Evolutionary conservation across 305 asterid species (phyloP).

Genomic region (Andrographis paniculata): DNA sequence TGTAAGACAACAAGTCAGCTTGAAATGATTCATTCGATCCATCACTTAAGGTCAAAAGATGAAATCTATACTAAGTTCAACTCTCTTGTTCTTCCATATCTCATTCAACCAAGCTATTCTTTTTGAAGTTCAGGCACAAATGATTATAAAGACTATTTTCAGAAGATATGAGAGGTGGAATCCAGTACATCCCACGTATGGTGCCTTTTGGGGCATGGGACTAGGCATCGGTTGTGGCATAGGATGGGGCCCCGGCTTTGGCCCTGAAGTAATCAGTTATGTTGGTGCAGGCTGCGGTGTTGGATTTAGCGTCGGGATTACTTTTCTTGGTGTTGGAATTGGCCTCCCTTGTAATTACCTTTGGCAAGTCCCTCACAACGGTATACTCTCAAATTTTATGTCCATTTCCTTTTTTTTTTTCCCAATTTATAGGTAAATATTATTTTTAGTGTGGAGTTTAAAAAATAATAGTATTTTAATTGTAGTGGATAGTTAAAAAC

Average conservation of each 20-base stretch:
- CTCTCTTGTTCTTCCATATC: not conserved
- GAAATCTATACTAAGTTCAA: not conserved
- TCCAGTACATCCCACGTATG: slow-evolving; percentile 70
- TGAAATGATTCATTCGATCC: not conserved
- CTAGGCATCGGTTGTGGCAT: slow-evolving; percentile 76
- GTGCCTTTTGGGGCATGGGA: slow-evolving; percentile 80
- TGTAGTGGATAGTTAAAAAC: too few relatives aligned
- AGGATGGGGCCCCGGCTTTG: slow-evolving; percentile 90
- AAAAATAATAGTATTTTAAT: too few relatives aligned
- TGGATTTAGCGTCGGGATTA: slow-evolving; percentile 66
- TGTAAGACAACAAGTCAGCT: too few relatives aligned
- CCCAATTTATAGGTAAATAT: too few relatives aligned
- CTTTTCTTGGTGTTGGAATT: slow-evolving; percentile 61
- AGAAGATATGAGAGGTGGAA: slow-evolving; percentile 67
- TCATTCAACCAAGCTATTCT: not conserved
- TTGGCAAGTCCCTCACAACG: slow-evolving; percentile 36
- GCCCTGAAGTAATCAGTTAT: slow-evolving; percentile 67
- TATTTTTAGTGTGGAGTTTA: too few relatives aligned
- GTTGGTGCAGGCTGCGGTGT: slow-evolving; percentile 82
- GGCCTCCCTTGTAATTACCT: slow-evolving; percentile 61
- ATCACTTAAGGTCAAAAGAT: not conserved
- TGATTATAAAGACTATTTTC: slow-evolving; percentile 65
- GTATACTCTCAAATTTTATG: slow-evolving; percentile 22
- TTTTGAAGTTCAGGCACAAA: slow-evolving; percentile 28
- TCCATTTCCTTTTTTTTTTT: too few relatives aligned